Evolutionary conservation across 2,329 filamentous ascomycete species (phyloP).

Genomic region (Aspergillus nomiae): DNA sequence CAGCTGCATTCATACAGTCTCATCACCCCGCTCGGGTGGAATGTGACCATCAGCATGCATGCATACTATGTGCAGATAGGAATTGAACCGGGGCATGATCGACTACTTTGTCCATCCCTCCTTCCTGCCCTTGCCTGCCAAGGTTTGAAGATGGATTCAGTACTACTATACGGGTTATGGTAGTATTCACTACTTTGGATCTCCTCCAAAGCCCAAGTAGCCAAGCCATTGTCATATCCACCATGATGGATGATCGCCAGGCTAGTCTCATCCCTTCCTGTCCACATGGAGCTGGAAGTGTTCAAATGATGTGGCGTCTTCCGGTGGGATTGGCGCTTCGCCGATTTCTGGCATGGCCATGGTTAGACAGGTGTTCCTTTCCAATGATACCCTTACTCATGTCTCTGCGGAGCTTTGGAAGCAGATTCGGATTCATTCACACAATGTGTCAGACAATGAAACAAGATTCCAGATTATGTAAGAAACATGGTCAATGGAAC

Average conservation of each 20-base stretch:
- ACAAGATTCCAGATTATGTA: conserved; percentile 2
- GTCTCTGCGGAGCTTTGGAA: background rate
- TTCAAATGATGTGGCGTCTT: conserved; percentile 7
- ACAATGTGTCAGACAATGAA: background rate
- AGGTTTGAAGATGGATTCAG: background rate
- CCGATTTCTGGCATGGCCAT: background rate
- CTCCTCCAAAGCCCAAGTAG: background rate
- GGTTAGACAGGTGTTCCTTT: conserved; percentile 5
- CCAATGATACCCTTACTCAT: conserved; percentile 7
- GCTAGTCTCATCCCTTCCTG: background rate
- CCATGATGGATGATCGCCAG: background rate
- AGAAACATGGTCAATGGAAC: background rate
- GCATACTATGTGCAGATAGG: conserved; percentile 10
- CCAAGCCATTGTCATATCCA: background rate
- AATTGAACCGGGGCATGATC: background rate
- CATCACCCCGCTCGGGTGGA: conserved; percentile 14
- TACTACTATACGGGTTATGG: background rate
- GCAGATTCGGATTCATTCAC: background rate
- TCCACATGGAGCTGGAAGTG: conserved; percentile 9
- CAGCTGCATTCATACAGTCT: background rate
- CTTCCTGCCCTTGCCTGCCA: conserved; percentile 12
- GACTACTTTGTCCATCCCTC: conserved; percentile 5
- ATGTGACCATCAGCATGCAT: conserved; percentile 16
- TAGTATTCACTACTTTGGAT: background rate
- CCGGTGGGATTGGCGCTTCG: conserved; percentile 8